These are phyloP conservation scores for Leishmania martiniquensis DNA, from an alignment of 208 protist species.

Conservation along the genomic window DNA sequence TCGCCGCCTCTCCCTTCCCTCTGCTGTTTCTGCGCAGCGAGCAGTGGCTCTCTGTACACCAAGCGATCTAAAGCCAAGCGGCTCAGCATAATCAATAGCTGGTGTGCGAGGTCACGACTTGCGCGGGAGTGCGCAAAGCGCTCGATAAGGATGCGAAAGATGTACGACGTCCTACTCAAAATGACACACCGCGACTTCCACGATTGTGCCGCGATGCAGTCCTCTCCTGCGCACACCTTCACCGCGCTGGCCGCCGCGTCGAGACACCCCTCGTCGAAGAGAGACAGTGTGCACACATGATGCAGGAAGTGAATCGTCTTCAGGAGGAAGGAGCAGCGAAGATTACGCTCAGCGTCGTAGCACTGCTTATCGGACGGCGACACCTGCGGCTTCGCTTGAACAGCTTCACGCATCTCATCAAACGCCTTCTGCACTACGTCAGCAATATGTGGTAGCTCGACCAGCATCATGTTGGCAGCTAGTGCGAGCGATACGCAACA, in stretches of 20 bases:
- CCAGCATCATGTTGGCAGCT: constrained; percentile 1
- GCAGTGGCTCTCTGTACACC: background rate
- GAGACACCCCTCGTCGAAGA: constrained; percentile 4
- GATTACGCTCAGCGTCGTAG: constrained; percentile 2
- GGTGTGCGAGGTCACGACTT: constrained; percentile 27
- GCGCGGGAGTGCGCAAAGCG: constrained; percentile 27
- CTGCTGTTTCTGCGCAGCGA: background rate
- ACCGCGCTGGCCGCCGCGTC: background rate
- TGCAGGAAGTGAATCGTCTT: constrained; percentile 4
- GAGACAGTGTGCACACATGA: background rate
- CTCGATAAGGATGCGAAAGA: constrained; percentile 29
- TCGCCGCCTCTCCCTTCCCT: background rate
- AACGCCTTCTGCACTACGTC: background rate
- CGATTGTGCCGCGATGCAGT: background rate
- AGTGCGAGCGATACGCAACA: background rate
- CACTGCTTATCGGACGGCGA: background rate
- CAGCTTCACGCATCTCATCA: background rate
- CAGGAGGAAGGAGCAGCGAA: background rate
- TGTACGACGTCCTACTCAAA: background rate
- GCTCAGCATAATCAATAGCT: constrained; percentile 30
- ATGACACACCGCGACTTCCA: background rate
- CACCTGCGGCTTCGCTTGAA: background rate
- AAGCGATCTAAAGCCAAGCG: constrained; percentile 9
- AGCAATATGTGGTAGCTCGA: constrained; percentile 1
- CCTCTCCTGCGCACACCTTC: constrained; percentile 7